Percentiles rank a stretch among this genome's conserved stretches.
phyloP scores from a whole-genome alignment of 2,329 filamentous ascomycete genomes.

The Myriosclerotinia scirpicola region DNA sequence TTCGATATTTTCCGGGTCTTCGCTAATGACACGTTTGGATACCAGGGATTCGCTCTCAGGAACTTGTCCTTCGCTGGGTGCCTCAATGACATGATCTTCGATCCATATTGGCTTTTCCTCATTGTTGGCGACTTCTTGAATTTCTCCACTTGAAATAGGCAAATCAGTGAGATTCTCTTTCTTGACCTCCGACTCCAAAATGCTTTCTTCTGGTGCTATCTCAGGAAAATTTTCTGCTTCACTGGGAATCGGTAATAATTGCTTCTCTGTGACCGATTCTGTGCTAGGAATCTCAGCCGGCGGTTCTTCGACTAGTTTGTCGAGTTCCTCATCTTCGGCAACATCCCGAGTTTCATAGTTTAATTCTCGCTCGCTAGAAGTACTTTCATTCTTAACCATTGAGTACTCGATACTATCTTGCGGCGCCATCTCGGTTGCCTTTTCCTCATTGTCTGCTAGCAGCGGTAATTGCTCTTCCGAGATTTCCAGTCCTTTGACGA shows the following conservation, averaged over 20 bases:
- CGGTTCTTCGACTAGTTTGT: neutral
- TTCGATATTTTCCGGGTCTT: conserved; percentile 10
- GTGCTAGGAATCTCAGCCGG: neutral
- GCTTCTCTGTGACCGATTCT: rapidly evolving
- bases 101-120: neutral
- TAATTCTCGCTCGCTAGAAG: neutral
- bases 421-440: neutral
- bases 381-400: neutral
- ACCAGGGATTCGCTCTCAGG: neutral
- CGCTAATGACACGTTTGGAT: neutral
- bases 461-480: neutral
- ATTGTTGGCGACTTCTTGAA: neutral
- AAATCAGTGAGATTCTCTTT: neutral
- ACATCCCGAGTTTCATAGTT: neutral
- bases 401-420: neutral
- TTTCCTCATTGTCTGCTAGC: too few species aligned
- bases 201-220: rapidly evolving
- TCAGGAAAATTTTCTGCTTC: neutral
- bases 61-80: neutral
- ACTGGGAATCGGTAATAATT: rapidly evolving
- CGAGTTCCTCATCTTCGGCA: neutral
- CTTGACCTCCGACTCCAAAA: neutral
- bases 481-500: neutral
- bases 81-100: neutral
- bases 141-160: neutral